Evolutionary conservation across 148 eudicot species (phyloP).

Genomic region (Amaranthus palmeri): DNA sequence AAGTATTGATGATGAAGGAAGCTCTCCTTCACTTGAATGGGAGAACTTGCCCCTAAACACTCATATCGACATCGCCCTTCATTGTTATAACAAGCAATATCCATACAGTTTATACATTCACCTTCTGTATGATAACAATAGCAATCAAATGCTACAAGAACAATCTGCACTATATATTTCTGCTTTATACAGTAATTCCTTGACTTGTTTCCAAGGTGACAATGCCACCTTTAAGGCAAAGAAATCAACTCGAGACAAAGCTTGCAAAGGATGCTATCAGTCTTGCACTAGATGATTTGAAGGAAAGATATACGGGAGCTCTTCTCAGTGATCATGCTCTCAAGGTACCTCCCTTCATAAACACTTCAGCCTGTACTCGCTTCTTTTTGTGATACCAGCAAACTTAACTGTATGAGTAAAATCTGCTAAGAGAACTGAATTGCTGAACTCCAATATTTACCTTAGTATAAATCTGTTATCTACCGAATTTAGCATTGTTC

Average conservation of each 20-base stretch:
- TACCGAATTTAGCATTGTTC: background rate
- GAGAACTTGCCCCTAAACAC: conserved; percentile 56
- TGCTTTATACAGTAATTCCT: conserved; percentile 35
- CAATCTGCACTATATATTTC: conserved; percentile 10
- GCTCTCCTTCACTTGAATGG: conserved; percentile 63
- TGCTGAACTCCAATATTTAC: background rate
- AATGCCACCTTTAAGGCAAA: conserved; percentile 31
- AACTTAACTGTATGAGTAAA: background rate
- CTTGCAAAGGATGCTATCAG: conserved; percentile 59
- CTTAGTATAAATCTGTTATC: background rate
- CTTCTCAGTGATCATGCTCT: conserved; percentile 75
- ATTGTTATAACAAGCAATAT: conserved; percentile 70
- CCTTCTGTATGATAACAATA: conserved; percentile 47
- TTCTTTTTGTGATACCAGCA: conserved; percentile 6
- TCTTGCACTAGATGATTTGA: conserved; percentile 70
- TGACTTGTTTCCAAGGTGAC: conserved; percentile 50
- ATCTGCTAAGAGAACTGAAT: background rate
- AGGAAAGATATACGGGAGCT: conserved; percentile 66
- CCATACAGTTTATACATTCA: conserved; percentile 39
- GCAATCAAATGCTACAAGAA: conserved; percentile 36
- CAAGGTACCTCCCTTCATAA: conserved; percentile 45
- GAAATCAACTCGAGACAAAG: conserved; percentile 32
- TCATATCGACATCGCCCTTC: conserved; percentile 67
- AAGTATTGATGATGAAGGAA: conserved; percentile 49
- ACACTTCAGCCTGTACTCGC: background rate